Base-by-base conservation (phyloP, 495 filamentous ascomycete species). In the Venustampulla echinocandica region DNA sequence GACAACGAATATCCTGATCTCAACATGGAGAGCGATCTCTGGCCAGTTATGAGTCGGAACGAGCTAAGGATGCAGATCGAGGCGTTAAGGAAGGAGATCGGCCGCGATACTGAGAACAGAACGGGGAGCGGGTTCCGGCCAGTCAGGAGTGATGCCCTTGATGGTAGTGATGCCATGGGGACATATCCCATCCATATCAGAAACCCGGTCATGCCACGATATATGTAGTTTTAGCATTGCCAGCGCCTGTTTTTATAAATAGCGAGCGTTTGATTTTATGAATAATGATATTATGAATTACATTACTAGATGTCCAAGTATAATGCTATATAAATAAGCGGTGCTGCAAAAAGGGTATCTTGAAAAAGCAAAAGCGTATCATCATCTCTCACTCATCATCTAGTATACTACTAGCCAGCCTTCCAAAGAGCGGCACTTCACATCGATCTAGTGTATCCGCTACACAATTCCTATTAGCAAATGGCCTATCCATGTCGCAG, bases 391-490 rank as follows among this genome's bases (percentile, higher is more conserved):
- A 97, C 69, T 97, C 90, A 62, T 93, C 83, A 65, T 97, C 90
- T 47, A 97, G 73, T 63, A 95, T 89, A 18, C 83, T 83, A 66
- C 85, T 95, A 28, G 90, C 90, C 61, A 95, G 69, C 25, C 69
- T 69, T 7, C 86, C 86, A 58, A 96, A 84, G 62, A 93, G 76
- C 2, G 90, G 90, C n/a, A 95, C 76, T 62, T 96, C 87, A 52
- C 81, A 81, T 64, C 77, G 76, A 54, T 44, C 92, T 34, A 96
- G 72, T 5, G 85, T 95, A 53, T 92, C 88, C 23, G 90, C 80
- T 84, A 45, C 7, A 24, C 2, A 23, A 36, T 15, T 24, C 22
- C 30, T 18, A 37, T 66, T 47, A 68, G 61, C 44, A 5, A 44
- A 18, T 32, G 41, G 15, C 15, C n/a, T 24, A 43, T 11, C 10